phyloP scores from a whole-genome alignment of 805 yeast genomes.

The Zygotorulaspora sp. region DNA sequence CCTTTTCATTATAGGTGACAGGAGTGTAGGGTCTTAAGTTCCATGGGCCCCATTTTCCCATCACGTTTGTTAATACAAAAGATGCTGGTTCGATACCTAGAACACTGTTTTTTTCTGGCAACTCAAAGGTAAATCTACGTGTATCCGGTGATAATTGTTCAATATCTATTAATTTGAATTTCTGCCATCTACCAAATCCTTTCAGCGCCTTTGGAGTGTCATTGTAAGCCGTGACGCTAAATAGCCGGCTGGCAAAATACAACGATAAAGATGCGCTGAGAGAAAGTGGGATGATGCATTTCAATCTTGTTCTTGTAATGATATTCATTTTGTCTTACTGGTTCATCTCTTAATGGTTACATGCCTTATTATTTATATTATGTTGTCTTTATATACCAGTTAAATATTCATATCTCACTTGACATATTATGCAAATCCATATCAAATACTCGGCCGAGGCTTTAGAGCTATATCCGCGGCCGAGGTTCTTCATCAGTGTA shows the following conservation, averaged over 20 bases:
- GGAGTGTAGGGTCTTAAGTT: conserved; percentile 77
- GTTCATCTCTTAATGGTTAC: too few relatives aligned
- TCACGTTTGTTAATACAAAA: conserved; percentile 3
- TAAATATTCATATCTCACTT: too few relatives aligned
- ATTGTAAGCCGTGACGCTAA: neutral
- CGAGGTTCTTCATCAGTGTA: too few relatives aligned
- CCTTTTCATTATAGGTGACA: conserved; percentile 64
- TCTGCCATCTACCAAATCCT: conserved; percentile 4
- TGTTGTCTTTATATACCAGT: too few relatives aligned
- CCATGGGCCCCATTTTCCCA: conserved; percentile 2
- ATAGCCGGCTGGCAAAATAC: neutral
- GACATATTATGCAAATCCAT: too few relatives aligned
- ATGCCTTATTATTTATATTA: too few relatives aligned
- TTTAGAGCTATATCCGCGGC: too few relatives aligned
- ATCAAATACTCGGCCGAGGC: too few relatives aligned
- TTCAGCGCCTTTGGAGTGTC: conserved; percentile 3
- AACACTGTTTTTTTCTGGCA: neutral
- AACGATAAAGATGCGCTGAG: neutral
- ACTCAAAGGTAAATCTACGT: conserved; percentile 3
- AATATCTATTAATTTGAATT: conserved; percentile 1
- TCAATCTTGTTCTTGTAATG: neutral
- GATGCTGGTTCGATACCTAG: conserved; percentile 2
- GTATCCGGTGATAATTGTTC: conserved; percentile 4
- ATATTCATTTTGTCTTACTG: neutral
- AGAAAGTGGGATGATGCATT: neutral